Evolutionary conservation across 768 basidiomycete species (phyloP), one percentile per base, ranked within the genome.

Genomic region (Pleurotus sapidus): DNA sequence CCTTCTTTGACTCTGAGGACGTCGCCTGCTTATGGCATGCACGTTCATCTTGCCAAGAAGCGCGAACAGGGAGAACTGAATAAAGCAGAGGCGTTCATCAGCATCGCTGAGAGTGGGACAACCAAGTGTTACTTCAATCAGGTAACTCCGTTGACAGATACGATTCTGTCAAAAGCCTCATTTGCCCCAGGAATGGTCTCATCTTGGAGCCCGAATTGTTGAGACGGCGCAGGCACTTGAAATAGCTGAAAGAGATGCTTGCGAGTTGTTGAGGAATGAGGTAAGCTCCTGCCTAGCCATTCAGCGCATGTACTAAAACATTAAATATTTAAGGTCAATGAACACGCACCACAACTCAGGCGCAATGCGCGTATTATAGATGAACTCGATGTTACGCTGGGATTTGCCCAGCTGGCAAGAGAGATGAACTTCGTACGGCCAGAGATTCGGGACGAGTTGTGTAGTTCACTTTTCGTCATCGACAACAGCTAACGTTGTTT

Each of bases 321-420:
- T 27, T 30, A 12, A 12, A 39, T 18, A 39, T 18, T 9, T 15
- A 27, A 94, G 93, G 86, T 95, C 47, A 87, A 79, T 58, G 73
- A 72, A 12, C 74, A 83, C 60, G 77, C 84, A 9, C 60, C 70
- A 4, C 72, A 74, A 20, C 71, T 98, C n/a, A 80, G 87, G 60
- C 77, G 79, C 25, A 96, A 95, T 65, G 85, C 91, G 3, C 80
- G 83, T 24, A 77, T 94, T 46, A 72, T 95, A 39, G 93, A 95
- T 66, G 94, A 98, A 68, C 71, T 98, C 11, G 95, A 98, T 66
- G 84, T 97, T 12, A 80, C 83, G 0, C 69, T 94, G 2, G 84
- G 87, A 0, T 97, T 96, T 63, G 90, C 95, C 4, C 81, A 80
- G 46, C 77, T 95, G 18, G 96, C 95, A 0, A 68, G 73, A 2